Evolutionary conservation across 1,284 basidiomycete genomes (phyloP).

Genomic region (Tremellales sp.): DNA sequence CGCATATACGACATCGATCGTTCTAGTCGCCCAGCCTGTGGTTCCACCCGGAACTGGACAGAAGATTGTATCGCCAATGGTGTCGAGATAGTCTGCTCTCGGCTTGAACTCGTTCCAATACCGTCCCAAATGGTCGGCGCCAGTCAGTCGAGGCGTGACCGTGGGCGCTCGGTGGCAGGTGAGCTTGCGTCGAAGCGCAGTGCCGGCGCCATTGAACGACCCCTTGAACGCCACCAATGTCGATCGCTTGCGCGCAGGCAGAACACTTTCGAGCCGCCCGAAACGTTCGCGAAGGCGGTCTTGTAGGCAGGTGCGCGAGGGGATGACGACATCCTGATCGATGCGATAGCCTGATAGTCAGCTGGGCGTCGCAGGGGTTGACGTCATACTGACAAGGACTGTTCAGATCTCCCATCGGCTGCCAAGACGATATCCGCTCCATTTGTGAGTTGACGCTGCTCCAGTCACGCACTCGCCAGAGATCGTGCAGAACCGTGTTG

Average conservation of each 20-base stretch:
- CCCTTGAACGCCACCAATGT: constrained; percentile 29
- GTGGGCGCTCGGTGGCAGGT: constrained; percentile 14
- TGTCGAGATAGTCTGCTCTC: constrained; percentile 38
- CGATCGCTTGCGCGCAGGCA: constrained; percentile 16
- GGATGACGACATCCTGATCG: constrained; percentile 37
- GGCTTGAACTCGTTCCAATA: constrained; percentile 20
- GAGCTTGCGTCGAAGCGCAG: constrained; percentile 19
- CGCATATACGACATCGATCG: constrained; percentile 44
- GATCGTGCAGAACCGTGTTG: constrained; percentile 16
- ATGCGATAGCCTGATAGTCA: constrained; percentile 16
- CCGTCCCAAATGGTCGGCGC: constrained; percentile 2
- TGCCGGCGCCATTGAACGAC: constrained; percentile 20
- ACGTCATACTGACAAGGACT: constrained; percentile 14
- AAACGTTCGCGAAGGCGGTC: constrained; percentile 22
- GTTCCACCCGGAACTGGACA: constrained; percentile 44
- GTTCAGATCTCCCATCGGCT: constrained; percentile 33
- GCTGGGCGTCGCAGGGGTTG: constrained; percentile 18
- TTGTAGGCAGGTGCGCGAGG: constrained; percentile 27
- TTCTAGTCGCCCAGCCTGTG: constrained; percentile 40
- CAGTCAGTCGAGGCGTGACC: constrained; percentile 1
- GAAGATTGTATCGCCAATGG: constrained; percentile 43
- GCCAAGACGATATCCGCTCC: constrained; percentile 16
- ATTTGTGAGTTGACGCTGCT: constrained; percentile 1
- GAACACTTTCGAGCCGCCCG: constrained; percentile 13
- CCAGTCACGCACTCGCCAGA: constrained; percentile 14